phyloP scores from a whole-genome alignment of 169 alveolate species.

The Toxoplasma gondii region DNA sequence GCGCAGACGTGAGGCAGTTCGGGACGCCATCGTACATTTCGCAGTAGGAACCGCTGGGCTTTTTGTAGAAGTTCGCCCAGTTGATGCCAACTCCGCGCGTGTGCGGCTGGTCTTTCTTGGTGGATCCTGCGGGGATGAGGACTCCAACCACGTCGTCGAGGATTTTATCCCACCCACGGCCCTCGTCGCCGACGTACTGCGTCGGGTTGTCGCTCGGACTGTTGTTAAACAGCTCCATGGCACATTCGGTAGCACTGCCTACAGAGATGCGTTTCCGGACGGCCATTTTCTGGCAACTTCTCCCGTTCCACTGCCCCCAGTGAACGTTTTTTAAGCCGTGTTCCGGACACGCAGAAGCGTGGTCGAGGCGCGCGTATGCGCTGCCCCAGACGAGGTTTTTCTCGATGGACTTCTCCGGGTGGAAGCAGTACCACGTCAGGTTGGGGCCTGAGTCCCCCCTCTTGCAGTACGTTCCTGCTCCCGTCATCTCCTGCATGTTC shows the following conservation, averaged over 20 bases:
- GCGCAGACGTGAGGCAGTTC: constrained; percentile 47
- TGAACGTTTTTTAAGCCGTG: constrained; percentile 41
- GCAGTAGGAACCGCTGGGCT: background rate
- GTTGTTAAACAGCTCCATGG: background rate
- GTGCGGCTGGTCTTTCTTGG: constrained; percentile 53
- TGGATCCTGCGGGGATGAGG: constrained; percentile 56
- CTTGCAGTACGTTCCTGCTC: constrained; percentile 53
- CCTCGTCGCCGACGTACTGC: constrained; percentile 35
- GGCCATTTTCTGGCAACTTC: constrained; percentile 18
- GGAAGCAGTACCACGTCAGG: constrained; percentile 60
- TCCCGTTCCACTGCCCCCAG: constrained; percentile 64
- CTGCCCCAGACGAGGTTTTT: constrained; percentile 30
- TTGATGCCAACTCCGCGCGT: constrained; percentile 48
- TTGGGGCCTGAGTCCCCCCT: constrained; percentile 27
- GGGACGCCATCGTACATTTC: constrained; percentile 64
- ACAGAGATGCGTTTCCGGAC: constrained; percentile 2
- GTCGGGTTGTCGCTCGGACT: constrained; percentile 61
- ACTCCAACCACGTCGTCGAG: background rate
- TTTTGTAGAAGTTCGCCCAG: constrained; percentile 52
- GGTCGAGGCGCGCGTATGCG: constrained; percentile 57
- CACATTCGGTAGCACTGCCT: constrained; percentile 42
- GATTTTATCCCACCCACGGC: background rate
- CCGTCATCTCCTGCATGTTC: constrained; percentile 58
- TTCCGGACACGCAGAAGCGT: constrained; percentile 49
- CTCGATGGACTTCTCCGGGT: constrained; percentile 12